These are phyloP conservation scores for Globisporangium cystogenes DNA, from an alignment of 352 stramenopile species.

Conservation along the genomic window DNA sequence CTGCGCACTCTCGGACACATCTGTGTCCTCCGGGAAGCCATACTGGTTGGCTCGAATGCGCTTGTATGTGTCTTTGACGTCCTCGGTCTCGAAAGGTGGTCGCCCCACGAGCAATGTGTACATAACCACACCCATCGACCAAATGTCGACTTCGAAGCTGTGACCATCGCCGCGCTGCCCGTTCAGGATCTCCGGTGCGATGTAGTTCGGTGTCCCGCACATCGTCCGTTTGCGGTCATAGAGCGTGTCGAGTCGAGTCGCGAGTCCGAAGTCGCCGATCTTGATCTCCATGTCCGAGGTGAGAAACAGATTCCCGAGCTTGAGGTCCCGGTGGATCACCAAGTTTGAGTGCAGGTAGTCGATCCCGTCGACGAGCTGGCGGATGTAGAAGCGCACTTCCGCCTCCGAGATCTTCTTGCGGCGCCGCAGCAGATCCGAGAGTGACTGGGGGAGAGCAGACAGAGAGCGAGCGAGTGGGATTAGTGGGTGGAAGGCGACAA, in stretches of 20 bases:
- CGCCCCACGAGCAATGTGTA: slow-evolving; percentile 96
- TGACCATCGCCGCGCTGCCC: slow-evolving; percentile 88
- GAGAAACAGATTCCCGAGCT: slow-evolving; percentile 97
- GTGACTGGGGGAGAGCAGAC: slow-evolving; percentile 48
- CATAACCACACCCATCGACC: slow-evolving; percentile 97
- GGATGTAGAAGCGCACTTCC: slow-evolving; percentile 93
- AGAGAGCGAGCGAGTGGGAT: background rate
- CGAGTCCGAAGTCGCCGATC: slow-evolving; percentile 96
- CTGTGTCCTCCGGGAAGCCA: slow-evolving; percentile 88
- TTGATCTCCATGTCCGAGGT: slow-evolving; percentile 94
- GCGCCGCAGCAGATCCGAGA: slow-evolving; percentile 95
- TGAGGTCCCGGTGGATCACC: slow-evolving; percentile 97
- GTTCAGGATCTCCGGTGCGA: slow-evolving; percentile 90
- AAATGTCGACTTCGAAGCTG: slow-evolving; percentile 98
- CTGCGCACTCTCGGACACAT: slow-evolving; percentile 80
- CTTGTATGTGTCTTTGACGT: slow-evolving; percentile 98
- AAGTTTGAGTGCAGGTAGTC: slow-evolving; percentile 93
- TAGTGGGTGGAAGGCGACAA: background rate
- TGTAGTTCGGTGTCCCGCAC: slow-evolving; percentile 93
- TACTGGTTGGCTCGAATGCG: slow-evolving; percentile 96
- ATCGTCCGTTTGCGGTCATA: slow-evolving; percentile 96
- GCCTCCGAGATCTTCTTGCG: slow-evolving; percentile 93
- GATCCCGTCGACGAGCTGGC: slow-evolving; percentile 89
- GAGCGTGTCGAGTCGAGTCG: slow-evolving; percentile 66
- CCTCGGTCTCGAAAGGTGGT: slow-evolving; percentile 96